Percentiles rank a stretch among this genome's conserved stretches.
Conservation (phyloP, 2,329 filamentous ascomycete species). For the Dryadomyces sulphureus region DNA sequence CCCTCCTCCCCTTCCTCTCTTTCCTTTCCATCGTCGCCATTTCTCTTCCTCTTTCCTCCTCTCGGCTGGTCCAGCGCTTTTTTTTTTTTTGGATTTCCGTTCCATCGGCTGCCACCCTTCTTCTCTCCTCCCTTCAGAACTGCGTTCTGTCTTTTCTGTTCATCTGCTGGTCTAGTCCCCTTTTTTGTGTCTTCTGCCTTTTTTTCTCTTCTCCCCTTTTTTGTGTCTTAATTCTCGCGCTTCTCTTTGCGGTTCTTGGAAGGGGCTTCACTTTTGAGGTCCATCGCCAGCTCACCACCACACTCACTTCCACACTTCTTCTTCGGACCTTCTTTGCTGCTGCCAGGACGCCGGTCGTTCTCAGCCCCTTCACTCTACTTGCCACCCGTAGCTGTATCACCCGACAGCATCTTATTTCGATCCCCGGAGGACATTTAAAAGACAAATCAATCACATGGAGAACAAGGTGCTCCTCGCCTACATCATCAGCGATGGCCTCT, state of each 20-base stretch:
- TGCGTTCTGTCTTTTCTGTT: neutral
- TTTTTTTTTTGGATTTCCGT: too few relatives aligned
- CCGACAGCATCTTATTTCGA: too few relatives aligned
- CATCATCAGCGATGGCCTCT: constrained; percentile 32
- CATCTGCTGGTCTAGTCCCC: neutral
- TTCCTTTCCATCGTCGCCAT: too few relatives aligned
- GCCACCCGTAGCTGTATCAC: too few relatives aligned
- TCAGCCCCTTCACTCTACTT: neutral
- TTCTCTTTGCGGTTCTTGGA: neutral
- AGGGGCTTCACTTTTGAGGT: neutral
- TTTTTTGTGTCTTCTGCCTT: constrained; percentile 1
- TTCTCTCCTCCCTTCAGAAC: neutral
- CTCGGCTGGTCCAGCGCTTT: too few relatives aligned
- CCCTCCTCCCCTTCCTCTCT: too few relatives aligned
- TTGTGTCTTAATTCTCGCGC: neutral
- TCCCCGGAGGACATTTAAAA: too few relatives aligned
- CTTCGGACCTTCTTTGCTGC: neutral
- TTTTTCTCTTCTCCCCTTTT: neutral
- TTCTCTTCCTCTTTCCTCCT: too few relatives aligned
- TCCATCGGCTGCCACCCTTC: neutral
- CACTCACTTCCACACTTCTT: neutral
- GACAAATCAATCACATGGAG: too few relatives aligned
- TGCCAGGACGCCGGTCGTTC: constrained; percentile 6
- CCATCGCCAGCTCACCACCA: neutral
- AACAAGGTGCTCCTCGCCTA: constrained; percentile 40